A percentile compares a stretch with the other conserved stretches of the same genome.
Evolutionary conservation across 352 stramenopile species (phyloP).

Genomic region (Blastocystis hominis): DNA sequence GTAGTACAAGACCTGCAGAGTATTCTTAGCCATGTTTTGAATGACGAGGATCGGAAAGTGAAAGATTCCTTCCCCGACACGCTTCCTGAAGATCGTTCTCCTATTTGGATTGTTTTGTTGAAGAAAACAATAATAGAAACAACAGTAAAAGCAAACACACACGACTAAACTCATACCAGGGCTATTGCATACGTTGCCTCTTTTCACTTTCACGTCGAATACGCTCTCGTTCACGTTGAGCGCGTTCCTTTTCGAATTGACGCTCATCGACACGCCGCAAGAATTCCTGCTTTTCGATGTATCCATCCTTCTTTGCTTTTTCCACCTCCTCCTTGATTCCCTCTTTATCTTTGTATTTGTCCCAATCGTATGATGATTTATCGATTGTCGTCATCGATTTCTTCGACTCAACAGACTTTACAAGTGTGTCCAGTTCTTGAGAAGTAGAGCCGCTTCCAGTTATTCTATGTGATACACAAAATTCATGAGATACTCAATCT

Average conservation of each 20-base stretch:
- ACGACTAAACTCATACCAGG: too few species aligned
- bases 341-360: constrained; percentile 78
- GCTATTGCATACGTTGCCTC: neutral
- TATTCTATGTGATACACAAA: constrained; percentile 31
- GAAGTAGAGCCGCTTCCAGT: constrained; percentile 55
- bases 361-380: constrained; percentile 79
- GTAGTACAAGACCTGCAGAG: constrained; percentile 53
- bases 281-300: constrained; percentile 81
- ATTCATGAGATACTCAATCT: constrained; percentile 67
- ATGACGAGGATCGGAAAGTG: constrained; percentile 47
- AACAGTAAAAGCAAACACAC: too few species aligned
- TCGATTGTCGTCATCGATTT: constrained; percentile 80
- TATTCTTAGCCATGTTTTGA: constrained; percentile 48
- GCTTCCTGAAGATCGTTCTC: constrained; percentile 12
- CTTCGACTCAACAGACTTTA: constrained; percentile 70
- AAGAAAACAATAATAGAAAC: neutral
- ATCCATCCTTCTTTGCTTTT: constrained; percentile 78
- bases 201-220: constrained; percentile 5
- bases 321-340: constrained; percentile 76
- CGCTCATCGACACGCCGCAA: constrained; percentile 74
- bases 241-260: constrained; percentile 77
- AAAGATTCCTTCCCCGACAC: constrained; percentile 29
- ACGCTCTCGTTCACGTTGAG: constrained; percentile 67
- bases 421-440: constrained; percentile 67
- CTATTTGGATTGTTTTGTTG: neutral